Evolutionary conservation across 2,329 filamentous ascomycete genomes (phyloP).

Genomic region (Penicillium oxalicum): DNA sequence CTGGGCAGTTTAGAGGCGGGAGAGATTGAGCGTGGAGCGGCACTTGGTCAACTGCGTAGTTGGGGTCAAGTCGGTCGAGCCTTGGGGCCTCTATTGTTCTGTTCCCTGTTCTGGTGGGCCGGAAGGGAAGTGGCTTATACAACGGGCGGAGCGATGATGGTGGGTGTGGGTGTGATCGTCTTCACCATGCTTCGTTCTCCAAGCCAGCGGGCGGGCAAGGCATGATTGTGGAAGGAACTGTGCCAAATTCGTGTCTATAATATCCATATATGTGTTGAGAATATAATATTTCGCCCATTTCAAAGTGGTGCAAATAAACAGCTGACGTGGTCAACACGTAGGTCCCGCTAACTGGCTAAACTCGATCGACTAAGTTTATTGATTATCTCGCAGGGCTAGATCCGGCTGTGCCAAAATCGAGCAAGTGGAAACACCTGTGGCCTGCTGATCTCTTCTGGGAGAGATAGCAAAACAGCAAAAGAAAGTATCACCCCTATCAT

Average conservation of each 20-base stretch:
- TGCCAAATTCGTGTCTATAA: background rate
- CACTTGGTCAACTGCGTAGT: background rate
- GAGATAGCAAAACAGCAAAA: too few species aligned
- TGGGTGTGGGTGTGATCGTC: background rate
- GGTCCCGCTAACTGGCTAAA: too few species aligned
- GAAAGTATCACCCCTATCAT: too few species aligned
- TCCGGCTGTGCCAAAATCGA: too few species aligned
- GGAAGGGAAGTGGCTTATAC: background rate
- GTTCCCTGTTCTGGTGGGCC: background rate
- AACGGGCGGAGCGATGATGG: background rate
- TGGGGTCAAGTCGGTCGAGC: slow-evolving; percentile 1
- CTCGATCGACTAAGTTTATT: too few species aligned
- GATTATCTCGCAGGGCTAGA: too few species aligned
- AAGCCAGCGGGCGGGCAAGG: background rate
- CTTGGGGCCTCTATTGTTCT: background rate
- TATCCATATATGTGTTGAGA: background rate
- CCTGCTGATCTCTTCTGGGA: too few species aligned
- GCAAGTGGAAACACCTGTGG: too few species aligned
- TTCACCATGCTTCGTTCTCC: background rate
- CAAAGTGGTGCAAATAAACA: too few species aligned
- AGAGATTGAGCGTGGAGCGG: background rate
- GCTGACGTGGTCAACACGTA: too few species aligned
- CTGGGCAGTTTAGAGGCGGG: background rate
- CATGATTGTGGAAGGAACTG: background rate
- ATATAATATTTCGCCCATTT: too few species aligned